phyloP scores from a whole-genome alignment of 768 basidiomycete species.

The Pleurotus tuoliensis region DNA sequence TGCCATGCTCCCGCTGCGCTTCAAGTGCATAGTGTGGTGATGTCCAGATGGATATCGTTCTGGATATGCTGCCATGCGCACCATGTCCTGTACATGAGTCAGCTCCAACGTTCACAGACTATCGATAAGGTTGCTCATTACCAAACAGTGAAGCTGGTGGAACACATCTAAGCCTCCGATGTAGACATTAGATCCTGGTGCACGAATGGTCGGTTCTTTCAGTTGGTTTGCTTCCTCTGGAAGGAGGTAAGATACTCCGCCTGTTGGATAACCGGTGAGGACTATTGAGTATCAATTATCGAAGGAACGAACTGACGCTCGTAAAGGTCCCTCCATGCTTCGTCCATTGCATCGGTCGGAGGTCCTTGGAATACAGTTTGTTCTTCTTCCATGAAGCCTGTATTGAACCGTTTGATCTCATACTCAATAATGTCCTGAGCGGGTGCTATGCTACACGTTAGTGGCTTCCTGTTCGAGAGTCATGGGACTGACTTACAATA shows the following conservation, averaged over 20 bases:
- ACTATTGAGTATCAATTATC: not conserved
- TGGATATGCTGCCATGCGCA: not conserved
- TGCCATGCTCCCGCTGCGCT: not conserved
- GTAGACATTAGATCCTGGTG: constrained; percentile 12
- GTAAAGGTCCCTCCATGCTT: constrained; percentile 17
- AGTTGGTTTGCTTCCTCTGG: not conserved
- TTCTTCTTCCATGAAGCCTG: not conserved
- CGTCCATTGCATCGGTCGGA: constrained; percentile 15
- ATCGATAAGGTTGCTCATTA: not conserved
- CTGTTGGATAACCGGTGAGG: not conserved
- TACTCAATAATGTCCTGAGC: not conserved
- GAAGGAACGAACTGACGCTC: not conserved
- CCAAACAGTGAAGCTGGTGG: constrained; percentile 22
- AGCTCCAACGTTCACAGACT: too few relatives aligned
- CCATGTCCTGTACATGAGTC: not conserved
- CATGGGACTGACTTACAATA: not conserved
- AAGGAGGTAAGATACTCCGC: constrained; percentile 2
- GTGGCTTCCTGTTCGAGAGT: not conserved
- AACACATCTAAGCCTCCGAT: constrained; percentile 19
- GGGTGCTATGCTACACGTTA: not conserved
- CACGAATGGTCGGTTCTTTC: not conserved
- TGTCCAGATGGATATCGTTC: not conserved
- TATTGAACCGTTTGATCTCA: constrained; percentile 1
- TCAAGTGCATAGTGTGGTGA: not conserved
- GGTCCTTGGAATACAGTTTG: constrained; percentile 6